Evolutionary conservation across 2,329 filamentous ascomycete genomes (phyloP), one percentile per base, ranked within the genome.

Genomic region (Thielaviopsis musarum): DNA sequence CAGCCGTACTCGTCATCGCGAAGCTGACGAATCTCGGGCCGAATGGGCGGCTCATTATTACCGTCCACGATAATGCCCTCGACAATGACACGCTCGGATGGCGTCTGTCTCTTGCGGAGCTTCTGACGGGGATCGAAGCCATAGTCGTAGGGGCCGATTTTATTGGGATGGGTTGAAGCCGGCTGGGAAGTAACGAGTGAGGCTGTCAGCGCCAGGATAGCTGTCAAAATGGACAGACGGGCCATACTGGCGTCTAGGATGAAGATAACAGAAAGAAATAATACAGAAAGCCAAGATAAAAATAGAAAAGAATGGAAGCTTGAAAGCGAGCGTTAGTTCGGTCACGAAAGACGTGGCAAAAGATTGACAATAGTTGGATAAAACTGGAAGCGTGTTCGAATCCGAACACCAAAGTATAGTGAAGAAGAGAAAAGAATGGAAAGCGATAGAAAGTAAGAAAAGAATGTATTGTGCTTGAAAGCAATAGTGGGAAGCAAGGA

Each of bases 11-110:
- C 68, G 61, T 87, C 78, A 58, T 77, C 71, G 63, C 80, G 74
- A 65, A 94, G 74, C 48, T 85, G 73, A 53, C 84, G 77, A 63
- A 94, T 80, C 66, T 93, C 87, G 56, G 77, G 75, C 63, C 88
- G 79, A 45, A 73, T 59, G 13, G 73, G 75, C 9, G 74, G 63
- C 17, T 70, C 71, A 51, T 70, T 72, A 62, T 75, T 71, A 26
- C 63, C 64, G 54, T 70, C 64, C 5, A 68, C 64, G 12, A 30
- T 19, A 41, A 61, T 61, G 7, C 60, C 57, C 17, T 56, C 51
- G 15, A 61, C 60, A 17, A 57, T 38, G 19, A 61, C 53, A 22
- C 55, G 56, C 13, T 52, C 21, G 5, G 26, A 34, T 12, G 53
- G 45, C 1, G 21, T 3, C 41, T 56, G 24, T 24, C 60, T 28